Evolutionary conservation across 2,329 filamentous ascomycete genomes (phyloP).

Genomic region (Tolypocladium inflatum): DNA sequence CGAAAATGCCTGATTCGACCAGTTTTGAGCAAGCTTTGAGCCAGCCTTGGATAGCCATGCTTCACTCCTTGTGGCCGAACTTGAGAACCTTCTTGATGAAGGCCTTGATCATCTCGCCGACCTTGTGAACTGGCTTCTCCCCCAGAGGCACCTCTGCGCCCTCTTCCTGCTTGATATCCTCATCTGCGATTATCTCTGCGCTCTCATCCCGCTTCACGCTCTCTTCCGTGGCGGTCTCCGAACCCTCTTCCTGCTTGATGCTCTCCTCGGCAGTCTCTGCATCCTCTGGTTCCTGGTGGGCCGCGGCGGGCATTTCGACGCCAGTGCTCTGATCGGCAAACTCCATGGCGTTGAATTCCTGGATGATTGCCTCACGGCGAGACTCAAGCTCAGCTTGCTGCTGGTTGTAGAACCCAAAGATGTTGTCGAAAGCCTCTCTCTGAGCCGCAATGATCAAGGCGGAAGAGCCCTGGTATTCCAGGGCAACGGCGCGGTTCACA

Average conservation of each 20-base stretch:
- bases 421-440: not conserved
- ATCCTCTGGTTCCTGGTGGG: not conserved
- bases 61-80: not conserved
- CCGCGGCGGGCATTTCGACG: not conserved
- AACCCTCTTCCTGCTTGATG: not conserved
- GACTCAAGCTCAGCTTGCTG: constrained; percentile 9
- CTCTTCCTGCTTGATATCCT: not conserved
- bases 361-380: not conserved
- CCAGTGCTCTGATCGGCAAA: not conserved
- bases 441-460: not conserved
- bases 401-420: constrained; percentile 3
- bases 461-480: constrained; percentile 1
- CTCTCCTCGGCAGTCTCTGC: not conserved
- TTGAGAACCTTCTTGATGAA: not conserved
- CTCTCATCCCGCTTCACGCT: not conserved
- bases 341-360: not conserved
- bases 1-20: not conserved
- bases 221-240: too few species aligned
- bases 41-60: not conserved
- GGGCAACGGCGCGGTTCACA: constrained; percentile 10
- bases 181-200: too few species aligned
- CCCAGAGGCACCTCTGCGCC: not conserved
- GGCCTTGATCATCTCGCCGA: not conserved
- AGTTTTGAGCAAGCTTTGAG: not conserved
- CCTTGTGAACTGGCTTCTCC: not conserved